Conservation (phyloP, 176 grass and related monocot genomes). For the Oropetium thomaeum region DNA sequence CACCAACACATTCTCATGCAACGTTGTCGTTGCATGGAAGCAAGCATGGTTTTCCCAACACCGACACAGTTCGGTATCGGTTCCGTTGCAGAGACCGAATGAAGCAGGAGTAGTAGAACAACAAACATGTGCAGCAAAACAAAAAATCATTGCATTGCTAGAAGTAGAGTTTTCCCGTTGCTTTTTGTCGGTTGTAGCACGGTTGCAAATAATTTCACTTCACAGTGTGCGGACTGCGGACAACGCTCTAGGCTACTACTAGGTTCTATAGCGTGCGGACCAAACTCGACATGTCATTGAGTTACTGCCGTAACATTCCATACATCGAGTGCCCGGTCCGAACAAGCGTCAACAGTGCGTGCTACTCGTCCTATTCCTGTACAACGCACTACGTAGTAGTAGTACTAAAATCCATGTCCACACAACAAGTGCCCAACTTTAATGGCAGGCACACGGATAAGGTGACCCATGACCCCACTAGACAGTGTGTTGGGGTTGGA, state of each 20-base stretch:
- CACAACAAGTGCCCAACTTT: no score
- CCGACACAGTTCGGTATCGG: slow-evolving; percentile 16
- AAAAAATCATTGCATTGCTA: background rate
- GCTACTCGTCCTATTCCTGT: background rate
- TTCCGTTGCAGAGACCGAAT: background rate
- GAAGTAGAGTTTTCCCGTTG: slow-evolving; percentile 1
- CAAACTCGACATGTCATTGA: slow-evolving; percentile 16
- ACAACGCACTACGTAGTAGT: background rate
- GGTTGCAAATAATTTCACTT: slow-evolving; percentile 35
- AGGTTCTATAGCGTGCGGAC: background rate
- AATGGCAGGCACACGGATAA: background rate
- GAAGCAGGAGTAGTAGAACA: no score
- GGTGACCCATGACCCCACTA: slow-evolving; percentile 6
- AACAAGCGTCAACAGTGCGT: background rate
- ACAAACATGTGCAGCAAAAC: background rate
- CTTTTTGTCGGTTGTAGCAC: background rate
- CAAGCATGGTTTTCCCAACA: slow-evolving; percentile 25
- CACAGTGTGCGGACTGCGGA: no score
- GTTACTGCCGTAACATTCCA: slow-evolving; percentile 3
- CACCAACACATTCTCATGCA: no score
- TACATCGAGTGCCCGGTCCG: background rate
- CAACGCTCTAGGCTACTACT: no score
- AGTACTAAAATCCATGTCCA: no score
- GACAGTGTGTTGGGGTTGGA: background rate
- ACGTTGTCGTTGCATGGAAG: slow-evolving; percentile 38